A percentile compares a stretch with the other conserved stretches of the same genome.
phyloP scores from a whole-genome alignment of 352 stramenopile species.

The Phytopythium sindhum region DNA sequence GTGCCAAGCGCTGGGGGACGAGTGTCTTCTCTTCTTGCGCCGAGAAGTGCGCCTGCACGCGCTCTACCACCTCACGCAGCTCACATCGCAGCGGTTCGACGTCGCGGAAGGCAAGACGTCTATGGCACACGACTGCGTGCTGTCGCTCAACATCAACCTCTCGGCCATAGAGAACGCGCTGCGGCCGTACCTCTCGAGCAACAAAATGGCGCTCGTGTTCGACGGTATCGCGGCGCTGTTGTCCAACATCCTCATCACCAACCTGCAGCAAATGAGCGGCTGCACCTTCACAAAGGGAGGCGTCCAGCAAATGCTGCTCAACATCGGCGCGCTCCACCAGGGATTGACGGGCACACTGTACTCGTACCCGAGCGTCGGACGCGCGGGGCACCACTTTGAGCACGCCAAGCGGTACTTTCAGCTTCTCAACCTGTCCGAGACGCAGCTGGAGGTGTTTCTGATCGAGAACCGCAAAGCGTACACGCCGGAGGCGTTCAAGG shows the following conservation, averaged over 20 bases:
- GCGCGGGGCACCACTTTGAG: conserved; percentile 59
- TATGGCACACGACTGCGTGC: conserved; percentile 71
- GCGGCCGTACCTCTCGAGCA: conserved; percentile 61
- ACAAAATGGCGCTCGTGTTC: conserved; percentile 75
- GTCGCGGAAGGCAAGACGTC: conserved; percentile 44
- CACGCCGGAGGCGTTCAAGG: conserved; percentile 53
- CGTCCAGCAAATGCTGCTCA: conserved; percentile 78
- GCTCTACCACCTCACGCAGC: conserved; percentile 77
- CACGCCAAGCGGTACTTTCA: conserved; percentile 79
- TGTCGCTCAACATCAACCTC: conserved; percentile 74
- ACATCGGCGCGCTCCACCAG: conserved; percentile 73
- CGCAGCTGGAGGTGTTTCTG: conserved; percentile 75
- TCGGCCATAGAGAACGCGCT: conserved; percentile 72
- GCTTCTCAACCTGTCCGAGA: conserved; percentile 65
- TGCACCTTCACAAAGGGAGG: conserved; percentile 64
- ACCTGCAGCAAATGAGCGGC: conserved; percentile 61
- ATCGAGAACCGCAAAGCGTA: conserved; percentile 71
- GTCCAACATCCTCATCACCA: conserved; percentile 54
- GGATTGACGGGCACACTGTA: conserved; percentile 68
- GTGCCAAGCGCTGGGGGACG: conserved; percentile 69
- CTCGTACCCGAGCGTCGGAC: conserved; percentile 53
- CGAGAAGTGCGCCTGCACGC: conserved; percentile 73
- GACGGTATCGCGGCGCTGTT: conserved; percentile 72
- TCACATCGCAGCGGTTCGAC: conserved; percentile 63
- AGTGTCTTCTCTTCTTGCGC: conserved; percentile 75